phyloP scores from a whole-genome alignment of 768 basidiomycete species.

The Panaeolus papilionaceus region DNA sequence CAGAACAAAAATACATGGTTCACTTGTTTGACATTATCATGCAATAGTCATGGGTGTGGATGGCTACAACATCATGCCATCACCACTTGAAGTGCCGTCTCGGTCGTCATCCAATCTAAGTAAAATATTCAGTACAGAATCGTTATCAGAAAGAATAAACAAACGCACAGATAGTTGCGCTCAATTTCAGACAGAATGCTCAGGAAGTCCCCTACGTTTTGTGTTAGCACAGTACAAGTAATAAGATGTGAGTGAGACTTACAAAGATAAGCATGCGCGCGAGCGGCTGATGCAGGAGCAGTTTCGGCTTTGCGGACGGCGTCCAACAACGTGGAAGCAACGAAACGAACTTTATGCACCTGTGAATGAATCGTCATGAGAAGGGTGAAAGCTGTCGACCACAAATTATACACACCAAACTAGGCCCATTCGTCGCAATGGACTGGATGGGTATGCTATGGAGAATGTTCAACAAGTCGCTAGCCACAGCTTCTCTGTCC shows the following conservation, averaged over 20 bases:
- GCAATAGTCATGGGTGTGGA: background rate
- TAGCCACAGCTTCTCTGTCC: slow-evolving; percentile 84
- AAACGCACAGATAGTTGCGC: slow-evolving; percentile 75
- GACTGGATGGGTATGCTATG: slow-evolving; percentile 93
- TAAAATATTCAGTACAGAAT: slow-evolving; percentile 7
- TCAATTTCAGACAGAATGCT: slow-evolving; percentile 93
- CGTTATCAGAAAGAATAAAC: background rate
- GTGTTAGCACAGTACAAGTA: slow-evolving; percentile 20
- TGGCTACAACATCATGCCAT: slow-evolving; percentile 51
- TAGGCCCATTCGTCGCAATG: slow-evolving; percentile 88
- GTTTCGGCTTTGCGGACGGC: slow-evolving; percentile 83
- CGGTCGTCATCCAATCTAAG: slow-evolving; percentile 72
- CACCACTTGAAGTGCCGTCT: slow-evolving; percentile 65
- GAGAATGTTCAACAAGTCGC: slow-evolving; percentile 85
- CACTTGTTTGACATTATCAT: slow-evolving; percentile 4
- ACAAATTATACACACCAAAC: slow-evolving; percentile 50
- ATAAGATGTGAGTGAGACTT: slow-evolving; percentile 23
- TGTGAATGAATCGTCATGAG: slow-evolving; percentile 34
- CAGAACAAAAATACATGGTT: slow-evolving; percentile 13
- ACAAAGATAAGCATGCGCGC: slow-evolving; percentile 90
- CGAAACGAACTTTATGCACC: slow-evolving; percentile 94
- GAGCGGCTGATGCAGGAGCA: slow-evolving; percentile 78
- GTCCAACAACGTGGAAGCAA: slow-evolving; percentile 88
- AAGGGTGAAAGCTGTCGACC: background rate
- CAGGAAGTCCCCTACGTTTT: slow-evolving; percentile 81